Evolutionary conservation across 2,329 filamentous ascomycete genomes (phyloP), one percentile per base, ranked within the genome.

Genomic region (Byssothecium circinans): DNA sequence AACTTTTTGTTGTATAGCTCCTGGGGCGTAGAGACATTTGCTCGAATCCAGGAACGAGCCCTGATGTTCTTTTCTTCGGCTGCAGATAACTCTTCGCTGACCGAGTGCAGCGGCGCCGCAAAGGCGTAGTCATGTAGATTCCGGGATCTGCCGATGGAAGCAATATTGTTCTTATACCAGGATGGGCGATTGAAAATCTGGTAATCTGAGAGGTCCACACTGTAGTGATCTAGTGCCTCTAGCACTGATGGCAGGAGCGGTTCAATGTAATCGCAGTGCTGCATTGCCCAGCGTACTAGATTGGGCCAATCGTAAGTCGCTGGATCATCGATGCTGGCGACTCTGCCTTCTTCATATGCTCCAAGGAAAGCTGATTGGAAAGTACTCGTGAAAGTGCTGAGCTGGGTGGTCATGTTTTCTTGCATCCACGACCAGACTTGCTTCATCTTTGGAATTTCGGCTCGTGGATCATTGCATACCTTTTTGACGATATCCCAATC

Each of bases 281-380:
- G 74, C 53, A 82, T 73, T 1, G 84, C 79, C 88, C 88, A 92
- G 29, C 79, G 75, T 38, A 91, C 79, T 5, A 91, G 68, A 4
- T 66, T 69, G 8, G 75, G 70, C 87, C 88, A 91, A 61, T 91
- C 85, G 49, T 89, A 89, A 1, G 78, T 77, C 32, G 79, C 67
- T 0, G 84, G 76, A 37, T 86, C 72, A 41, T 87, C 77, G 54
- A 91, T 75, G 2, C 75, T 67, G 1, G 83, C 78, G 1, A 91
- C 56, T 51, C 85, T 78, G 8, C 79, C 79, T 1, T 75, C 76
- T 54, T 84, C 80, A 55, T 90, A 89, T 0, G 87, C 87, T 38
- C 76, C 69, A 5, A 89, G 71, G 56, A 88, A 89, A 7, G 75
- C 77, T 14, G 81, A 74, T 57, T 87, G 84, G 53, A 92, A 89